These are phyloP conservation scores for Hansenula anomala DNA, from an alignment of 1,139 yeast genomes.

Conservation along the genomic window DNA sequence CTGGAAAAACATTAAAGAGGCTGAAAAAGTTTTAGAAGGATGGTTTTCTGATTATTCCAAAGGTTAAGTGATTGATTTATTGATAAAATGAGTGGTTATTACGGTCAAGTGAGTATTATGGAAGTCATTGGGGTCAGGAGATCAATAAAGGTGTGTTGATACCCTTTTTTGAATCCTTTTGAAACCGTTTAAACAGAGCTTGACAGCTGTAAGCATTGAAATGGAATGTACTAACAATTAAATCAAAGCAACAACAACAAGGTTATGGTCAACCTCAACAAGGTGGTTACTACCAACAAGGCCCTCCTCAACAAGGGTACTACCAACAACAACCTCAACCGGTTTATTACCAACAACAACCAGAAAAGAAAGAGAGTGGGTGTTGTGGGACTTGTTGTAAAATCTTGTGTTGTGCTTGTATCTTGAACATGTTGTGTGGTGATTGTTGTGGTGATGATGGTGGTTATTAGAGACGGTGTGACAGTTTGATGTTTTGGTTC, in stretches of 20 bases:
- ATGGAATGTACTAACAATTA: conserved; percentile 25
- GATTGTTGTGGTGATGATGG: conserved; percentile 4
- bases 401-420: conserved; percentile 33
- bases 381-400: conserved; percentile 35
- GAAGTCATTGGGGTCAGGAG: too few relatives aligned
- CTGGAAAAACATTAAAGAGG: too few relatives aligned
- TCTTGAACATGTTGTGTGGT: conserved; percentile 28
- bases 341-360: conserved; percentile 33
- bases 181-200: too few relatives aligned
- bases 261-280: conserved; percentile 3
- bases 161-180: too few relatives aligned
- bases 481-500: too few relatives aligned
- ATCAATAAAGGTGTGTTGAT: too few relatives aligned
- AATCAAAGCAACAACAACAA: conserved; percentile 12
- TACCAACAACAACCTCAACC: conserved; percentile 31
- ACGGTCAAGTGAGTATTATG: neutral
- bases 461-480: conserved; percentile 5
- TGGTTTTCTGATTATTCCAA: too few relatives aligned
- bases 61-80: too few relatives aligned
- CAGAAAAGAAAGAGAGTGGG: conserved; percentile 23
- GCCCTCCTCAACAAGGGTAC: conserved; percentile 14
- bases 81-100: neutral
- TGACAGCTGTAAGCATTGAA: neutral
- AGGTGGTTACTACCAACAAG: conserved; percentile 17
- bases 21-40: too few relatives aligned